Percentiles rank a stretch among this genome's conserved stretches.
These are phyloP conservation scores for Crucihimalaya himalaica DNA, from an alignment of 345 rosid species.

Conservation along the genomic window DNA sequence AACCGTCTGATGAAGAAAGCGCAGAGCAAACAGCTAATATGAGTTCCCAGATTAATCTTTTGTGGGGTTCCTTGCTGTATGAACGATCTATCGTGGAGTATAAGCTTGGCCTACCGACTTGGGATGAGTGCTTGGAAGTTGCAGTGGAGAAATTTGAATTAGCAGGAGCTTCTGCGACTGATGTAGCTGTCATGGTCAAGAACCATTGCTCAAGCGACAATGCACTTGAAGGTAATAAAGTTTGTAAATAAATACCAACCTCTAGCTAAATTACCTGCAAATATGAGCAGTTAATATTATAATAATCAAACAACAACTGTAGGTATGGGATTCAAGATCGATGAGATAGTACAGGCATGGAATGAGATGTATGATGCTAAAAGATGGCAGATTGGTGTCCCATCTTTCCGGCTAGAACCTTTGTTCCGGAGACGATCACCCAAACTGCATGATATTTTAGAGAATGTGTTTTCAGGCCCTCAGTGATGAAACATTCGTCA, in stretches of 20 bases:
- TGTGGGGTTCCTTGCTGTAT: constrained; percentile 93
- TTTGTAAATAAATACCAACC: constrained; percentile 26
- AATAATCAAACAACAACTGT: constrained; percentile 19
- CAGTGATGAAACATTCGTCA: constrained; percentile 11
- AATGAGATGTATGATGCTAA: constrained; percentile 97
- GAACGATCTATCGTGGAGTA: constrained; percentile 94
- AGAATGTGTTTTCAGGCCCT: constrained; percentile 49
- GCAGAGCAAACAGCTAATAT: constrained; percentile 73
- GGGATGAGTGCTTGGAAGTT: constrained; percentile 99
- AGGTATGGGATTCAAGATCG: constrained; percentile 91
- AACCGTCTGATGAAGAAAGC: constrained; percentile 62
- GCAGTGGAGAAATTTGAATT: constrained; percentile 95
- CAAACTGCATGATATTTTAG: constrained; percentile 73
- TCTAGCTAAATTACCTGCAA: not conserved
- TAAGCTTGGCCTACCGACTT: constrained; percentile 78
- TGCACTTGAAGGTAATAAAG: constrained; percentile 73
- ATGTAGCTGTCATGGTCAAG: constrained; percentile 95
- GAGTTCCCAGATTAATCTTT: constrained; percentile 83
- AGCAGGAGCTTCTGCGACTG: constrained; percentile 95
- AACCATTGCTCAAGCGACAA: constrained; percentile 88
- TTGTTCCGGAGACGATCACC: constrained; percentile 84
- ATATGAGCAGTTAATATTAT: not conserved
- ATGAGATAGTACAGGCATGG: constrained; percentile 98
- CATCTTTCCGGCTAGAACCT: constrained; percentile 93
- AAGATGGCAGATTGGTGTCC: constrained; percentile 95